Conservation (phyloP, 176 grass and related monocot species). For the Urochloa ruziziensis region DNA sequence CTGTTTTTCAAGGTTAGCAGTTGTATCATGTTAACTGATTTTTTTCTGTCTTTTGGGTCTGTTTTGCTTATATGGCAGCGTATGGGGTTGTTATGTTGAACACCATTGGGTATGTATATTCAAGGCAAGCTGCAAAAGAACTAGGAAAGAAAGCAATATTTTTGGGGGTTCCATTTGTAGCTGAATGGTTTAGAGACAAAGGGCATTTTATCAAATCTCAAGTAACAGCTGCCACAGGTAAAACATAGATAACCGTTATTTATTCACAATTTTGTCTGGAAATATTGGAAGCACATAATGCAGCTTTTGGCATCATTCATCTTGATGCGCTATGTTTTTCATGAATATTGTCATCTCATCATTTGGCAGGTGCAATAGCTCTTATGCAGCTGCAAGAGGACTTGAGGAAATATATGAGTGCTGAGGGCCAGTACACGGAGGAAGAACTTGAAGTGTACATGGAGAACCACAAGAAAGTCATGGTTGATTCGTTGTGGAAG, state of each 20-base stretch:
- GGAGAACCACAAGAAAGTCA: constrained; percentile 84
- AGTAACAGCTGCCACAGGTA: constrained; percentile 92
- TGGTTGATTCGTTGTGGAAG: constrained; percentile 99
- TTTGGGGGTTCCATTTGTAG: constrained; percentile 91
- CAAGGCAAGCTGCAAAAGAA: constrained; percentile 94
- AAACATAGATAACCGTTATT: constrained; percentile 10
- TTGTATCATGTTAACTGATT: constrained; percentile 33
- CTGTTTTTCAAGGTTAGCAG: background rate
- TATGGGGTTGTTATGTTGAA: constrained; percentile 94
- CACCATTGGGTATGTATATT: constrained; percentile 96
- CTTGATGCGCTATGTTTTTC: constrained; percentile 13
- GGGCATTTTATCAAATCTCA: constrained; percentile 99
- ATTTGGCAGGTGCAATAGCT: constrained; percentile 83
- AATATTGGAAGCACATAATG: background rate
- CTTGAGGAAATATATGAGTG: constrained; percentile 73
- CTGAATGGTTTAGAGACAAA: constrained; percentile 99
- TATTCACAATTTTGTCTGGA: background rate
- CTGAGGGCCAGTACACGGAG: constrained; percentile 78
- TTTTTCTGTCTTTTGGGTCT: constrained; percentile 25
- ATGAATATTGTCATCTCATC: constrained; percentile 20
- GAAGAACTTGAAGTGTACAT: constrained; percentile 77
- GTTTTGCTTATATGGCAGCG: constrained; percentile 50
- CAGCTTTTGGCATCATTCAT: background rate
- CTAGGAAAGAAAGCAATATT: constrained; percentile 90
- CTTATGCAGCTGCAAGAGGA: constrained; percentile 96